Conservation (phyloP, 306 rosid species). For the Morella rubra region DNA sequence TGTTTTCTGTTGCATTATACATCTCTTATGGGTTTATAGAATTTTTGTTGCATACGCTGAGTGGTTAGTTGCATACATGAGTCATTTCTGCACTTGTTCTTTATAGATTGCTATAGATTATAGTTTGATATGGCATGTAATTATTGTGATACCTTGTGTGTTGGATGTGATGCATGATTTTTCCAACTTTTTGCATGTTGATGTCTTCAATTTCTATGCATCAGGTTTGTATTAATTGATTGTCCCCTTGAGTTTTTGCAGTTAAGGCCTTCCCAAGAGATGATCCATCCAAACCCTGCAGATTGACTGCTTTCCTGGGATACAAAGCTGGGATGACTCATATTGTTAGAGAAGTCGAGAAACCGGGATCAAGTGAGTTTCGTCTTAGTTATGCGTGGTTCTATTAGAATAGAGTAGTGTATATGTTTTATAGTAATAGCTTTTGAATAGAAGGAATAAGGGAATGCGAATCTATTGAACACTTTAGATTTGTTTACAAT, state of each 20-base stretch:
- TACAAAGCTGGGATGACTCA: conserved; percentile 91
- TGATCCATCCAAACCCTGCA: conserved; percentile 52
- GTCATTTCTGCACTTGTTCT: neutral
- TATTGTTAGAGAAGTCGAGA: conserved; percentile 80
- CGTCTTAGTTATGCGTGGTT: neutral
- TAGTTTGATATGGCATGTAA: neutral
- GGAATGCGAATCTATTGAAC: neutral
- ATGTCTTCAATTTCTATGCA: too few species aligned
- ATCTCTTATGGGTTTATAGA: neutral
- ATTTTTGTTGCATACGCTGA: neutral
- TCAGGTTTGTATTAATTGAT: too few species aligned
- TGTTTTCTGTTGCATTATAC: neutral
- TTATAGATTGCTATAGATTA: too few species aligned
- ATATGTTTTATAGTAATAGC: neutral
- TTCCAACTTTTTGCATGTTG: too few species aligned
- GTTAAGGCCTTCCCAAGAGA: conserved; percentile 83
- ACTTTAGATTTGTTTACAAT: neutral
- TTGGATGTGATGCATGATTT: too few species aligned
- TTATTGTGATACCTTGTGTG: too few species aligned
- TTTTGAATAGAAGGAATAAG: too few species aligned
- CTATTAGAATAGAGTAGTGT: neutral
- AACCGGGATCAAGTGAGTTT: conserved; percentile 83
- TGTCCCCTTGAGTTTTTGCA: conserved; percentile 26
- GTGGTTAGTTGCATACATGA: neutral
- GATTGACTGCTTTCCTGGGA: conserved; percentile 76